Evolutionary conservation across 768 basidiomycete genomes (phyloP).

Genomic region (Panellus pusillus): DNA sequence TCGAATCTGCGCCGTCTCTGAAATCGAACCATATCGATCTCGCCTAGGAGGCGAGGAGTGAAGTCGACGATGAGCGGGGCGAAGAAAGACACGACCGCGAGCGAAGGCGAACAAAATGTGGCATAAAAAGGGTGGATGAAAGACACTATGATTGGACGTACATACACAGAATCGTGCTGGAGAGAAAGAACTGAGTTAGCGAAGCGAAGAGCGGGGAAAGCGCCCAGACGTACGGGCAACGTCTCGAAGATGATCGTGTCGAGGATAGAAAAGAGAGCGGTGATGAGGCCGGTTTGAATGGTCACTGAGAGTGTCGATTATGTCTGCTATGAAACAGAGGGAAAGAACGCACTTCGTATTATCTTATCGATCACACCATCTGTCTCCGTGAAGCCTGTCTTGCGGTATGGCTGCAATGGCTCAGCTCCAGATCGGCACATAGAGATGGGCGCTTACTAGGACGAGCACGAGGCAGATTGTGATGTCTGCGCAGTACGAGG

Average conservation of each 20-base stretch:
- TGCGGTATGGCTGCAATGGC: constrained; percentile 33
- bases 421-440: neutral
- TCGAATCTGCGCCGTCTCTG: no score
- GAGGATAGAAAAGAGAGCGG: constrained; percentile 27
- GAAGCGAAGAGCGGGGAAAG: no score
- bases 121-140: no score
- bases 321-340: no score
- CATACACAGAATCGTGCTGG: neutral
- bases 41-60: no score
- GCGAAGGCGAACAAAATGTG: no score
- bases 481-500: constrained; percentile 49
- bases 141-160: neutral
- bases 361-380: constrained; percentile 37
- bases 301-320: constrained; percentile 20
- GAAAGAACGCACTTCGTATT: constrained; percentile 28
- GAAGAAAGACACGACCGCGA: no score
- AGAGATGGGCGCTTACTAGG: constrained; percentile 35
- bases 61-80: no score
- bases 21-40: no score
- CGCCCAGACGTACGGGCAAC: constrained; percentile 20
- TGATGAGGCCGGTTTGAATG: constrained; percentile 32
- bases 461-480: constrained; percentile 40
- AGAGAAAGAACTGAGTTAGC: no score
- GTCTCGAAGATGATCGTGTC: constrained; percentile 32
- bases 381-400: constrained; percentile 36